Conservation (phyloP, 116 monocot genomes). For the Papilionanthe hybrid region DNA sequence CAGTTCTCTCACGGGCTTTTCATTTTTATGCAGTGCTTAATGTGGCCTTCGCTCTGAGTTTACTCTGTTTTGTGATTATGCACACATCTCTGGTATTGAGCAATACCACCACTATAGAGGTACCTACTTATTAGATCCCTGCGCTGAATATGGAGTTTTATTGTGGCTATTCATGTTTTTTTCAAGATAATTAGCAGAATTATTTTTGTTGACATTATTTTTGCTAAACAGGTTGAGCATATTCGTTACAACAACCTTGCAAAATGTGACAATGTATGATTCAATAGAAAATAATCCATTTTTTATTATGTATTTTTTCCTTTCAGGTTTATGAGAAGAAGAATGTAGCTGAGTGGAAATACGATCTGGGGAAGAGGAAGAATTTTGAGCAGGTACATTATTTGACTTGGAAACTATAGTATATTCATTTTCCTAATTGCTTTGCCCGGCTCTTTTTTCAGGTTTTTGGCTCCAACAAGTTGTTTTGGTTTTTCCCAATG, state of each 20-base stretch:
- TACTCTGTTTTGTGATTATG: slow-evolving; percentile 75
- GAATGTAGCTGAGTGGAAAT: slow-evolving; percentile 52
- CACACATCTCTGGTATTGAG: slow-evolving; percentile 67
- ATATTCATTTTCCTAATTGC: neutral
- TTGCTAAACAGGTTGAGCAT: neutral
- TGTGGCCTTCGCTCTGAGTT: slow-evolving; percentile 75
- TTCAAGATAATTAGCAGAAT: too few relatives aligned
- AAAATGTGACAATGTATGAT: neutral
- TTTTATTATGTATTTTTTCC: neutral
- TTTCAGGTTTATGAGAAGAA: slow-evolving; percentile 73
- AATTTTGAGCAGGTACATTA: slow-evolving; percentile 78
- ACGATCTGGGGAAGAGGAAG: slow-evolving; percentile 67
- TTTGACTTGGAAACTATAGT: neutral
- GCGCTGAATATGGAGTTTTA: too few relatives aligned
- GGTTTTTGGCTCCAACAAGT: slow-evolving; percentile 85
- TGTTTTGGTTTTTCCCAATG: slow-evolving; percentile 70
- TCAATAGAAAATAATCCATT: neutral
- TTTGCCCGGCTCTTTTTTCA: slow-evolving; percentile 9
- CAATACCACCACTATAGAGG: slow-evolving; percentile 92
- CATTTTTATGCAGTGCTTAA: slow-evolving; percentile 59
- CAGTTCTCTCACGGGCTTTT: neutral
- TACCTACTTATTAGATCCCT: slow-evolving; percentile 11
- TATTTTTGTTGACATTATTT: neutral
- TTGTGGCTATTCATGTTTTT: too few relatives aligned
- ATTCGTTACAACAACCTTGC: neutral